Evolutionary conservation across 305 asterid genomes (phyloP), one percentile per base, ranked within the genome.

Genomic region (Salvia sclarea): DNA sequence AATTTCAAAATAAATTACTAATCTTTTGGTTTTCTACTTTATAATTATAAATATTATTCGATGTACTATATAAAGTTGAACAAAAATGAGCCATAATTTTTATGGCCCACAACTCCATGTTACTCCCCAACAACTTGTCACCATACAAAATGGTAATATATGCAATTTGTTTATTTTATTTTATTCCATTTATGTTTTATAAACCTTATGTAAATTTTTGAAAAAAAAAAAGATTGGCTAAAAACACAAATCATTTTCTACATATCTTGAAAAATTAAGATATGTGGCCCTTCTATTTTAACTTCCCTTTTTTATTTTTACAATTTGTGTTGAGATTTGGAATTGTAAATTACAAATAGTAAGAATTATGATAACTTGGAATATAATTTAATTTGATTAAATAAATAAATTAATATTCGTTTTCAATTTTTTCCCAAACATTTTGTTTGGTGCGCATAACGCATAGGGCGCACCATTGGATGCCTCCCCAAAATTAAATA

Each of bases 111-210:
- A 8, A 5, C 48, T 16, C 68, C 75, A 68, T 64, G 68, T 63
- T 75, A 49, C 65, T 49, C 40, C 38, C 80, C 64, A 69, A 44
- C 79, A 75, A 60, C 62, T 60, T 70, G 75, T 37, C 68, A 70
- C 75, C 75, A 60, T 61, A 49, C 58, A 60, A 60, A 48, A 70
- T 49, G 54, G 75, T 16, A 69, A 58, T 52, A 56, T 33, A 57
- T 28, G 55, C 33, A 45, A 45, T 20, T 20, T 24, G 11, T 22
- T 38, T 7, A 2, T 18, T n/a, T 40, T 14, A 1, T 41, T 17
- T 38, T 22, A 22, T 37, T 18, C 37, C 24, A 6, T 25, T 38
- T 54, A 54, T 54, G 12, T 13, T 21, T 1, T 20, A 38, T 59
- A 18, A 18, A 21, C 16, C 49, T 4, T 20, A 18, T 38, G 3